These are phyloP conservation scores for Saccharum officinarum DNA, from an alignment of 176 grass and related monocot genomes.

Conservation along the genomic window DNA sequence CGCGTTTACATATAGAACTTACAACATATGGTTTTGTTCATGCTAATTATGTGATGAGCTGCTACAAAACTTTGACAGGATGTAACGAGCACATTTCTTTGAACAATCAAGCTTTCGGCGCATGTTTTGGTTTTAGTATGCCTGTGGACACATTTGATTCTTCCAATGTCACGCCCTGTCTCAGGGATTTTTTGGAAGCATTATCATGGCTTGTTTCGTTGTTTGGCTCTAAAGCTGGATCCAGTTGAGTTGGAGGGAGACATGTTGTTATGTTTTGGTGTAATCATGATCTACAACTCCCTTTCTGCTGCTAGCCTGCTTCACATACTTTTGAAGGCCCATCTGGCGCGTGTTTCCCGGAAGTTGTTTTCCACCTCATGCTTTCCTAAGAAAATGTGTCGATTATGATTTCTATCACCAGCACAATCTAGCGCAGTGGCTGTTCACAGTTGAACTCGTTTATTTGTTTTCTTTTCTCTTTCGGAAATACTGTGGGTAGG, in stretches of 20 bases:
- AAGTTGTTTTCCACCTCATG: conserved; percentile 32
- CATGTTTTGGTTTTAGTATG: conserved; percentile 32
- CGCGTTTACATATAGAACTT: neutral
- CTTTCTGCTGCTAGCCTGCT: conserved; percentile 29
- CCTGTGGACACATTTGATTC: conserved; percentile 5
- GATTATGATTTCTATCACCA: conserved; percentile 25
- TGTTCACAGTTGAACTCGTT: neutral
- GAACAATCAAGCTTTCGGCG: conserved; percentile 42
- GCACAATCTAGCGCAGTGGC: neutral
- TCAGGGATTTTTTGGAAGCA: conserved; percentile 27
- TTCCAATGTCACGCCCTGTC: conserved; percentile 44
- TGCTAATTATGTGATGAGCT: neutral
- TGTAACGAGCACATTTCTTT: conserved; percentile 11
- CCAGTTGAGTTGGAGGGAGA: conserved; percentile 45
- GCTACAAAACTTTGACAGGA: neutral
- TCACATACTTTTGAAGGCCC: conserved; percentile 18
- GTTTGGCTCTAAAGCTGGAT: conserved; percentile 45
- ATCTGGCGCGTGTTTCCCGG: conserved; percentile 22
- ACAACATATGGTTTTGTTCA: neutral
- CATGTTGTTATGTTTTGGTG: conserved; percentile 33
- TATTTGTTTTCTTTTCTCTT: neutral
- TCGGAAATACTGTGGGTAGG: neutral
- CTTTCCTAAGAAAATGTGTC: neutral
- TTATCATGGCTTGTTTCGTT: conserved; percentile 26
- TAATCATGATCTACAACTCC: conserved; percentile 42